Conservation (phyloP, 129 eudicot genomes). For the Mikania micrantha region DNA sequence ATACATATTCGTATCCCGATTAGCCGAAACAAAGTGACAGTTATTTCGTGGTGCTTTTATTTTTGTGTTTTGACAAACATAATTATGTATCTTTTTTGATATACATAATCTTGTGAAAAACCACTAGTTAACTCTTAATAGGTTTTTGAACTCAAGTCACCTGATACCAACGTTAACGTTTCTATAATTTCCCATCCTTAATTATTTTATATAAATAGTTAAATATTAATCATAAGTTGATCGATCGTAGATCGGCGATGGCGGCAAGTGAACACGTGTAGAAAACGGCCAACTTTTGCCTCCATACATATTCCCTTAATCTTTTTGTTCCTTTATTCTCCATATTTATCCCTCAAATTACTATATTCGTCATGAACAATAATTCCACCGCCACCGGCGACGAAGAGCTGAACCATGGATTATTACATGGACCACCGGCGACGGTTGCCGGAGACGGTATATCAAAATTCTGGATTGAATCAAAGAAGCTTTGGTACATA, state of each 20-base stretch:
- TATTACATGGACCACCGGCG: neutral
- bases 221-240: no score
- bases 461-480: constrained; percentile 41
- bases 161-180: no score
- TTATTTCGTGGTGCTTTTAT: no score
- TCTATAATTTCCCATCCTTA: no score
- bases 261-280: neutral
- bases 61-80: no score
- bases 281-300: neutral
- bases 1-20: no score
- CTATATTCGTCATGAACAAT: neutral
- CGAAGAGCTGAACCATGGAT: constrained; percentile 6
- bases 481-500: constrained; percentile 52
- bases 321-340: neutral
- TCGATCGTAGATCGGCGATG: neutral
- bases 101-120: no score
- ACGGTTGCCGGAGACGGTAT: neutral
- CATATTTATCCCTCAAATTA: neutral
- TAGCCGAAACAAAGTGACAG: no score
- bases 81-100: no score
- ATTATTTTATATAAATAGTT: no score
- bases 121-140: no score
- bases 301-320: neutral
- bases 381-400: neutral
- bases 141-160: no score